Percentiles rank a stretch among this genome's conserved stretches.
Conservation (phyloP, 306 rosid species). For the Pyrus bretschneideri region DNA sequence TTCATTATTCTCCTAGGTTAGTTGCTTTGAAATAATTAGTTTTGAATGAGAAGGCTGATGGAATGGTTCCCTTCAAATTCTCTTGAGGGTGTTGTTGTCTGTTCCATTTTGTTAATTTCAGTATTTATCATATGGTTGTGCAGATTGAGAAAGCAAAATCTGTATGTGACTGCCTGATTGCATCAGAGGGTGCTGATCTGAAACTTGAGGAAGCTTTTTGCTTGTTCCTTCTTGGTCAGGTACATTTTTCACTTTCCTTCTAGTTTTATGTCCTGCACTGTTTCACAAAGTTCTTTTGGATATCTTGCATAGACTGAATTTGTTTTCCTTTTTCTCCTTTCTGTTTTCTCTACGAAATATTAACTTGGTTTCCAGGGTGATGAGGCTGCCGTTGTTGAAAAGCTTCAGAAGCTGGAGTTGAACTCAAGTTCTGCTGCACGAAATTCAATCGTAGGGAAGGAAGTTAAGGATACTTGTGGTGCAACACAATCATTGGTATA, state of each 20-base stretch:
- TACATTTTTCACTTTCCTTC: constrained; percentile 21
- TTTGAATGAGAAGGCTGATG: not conserved
- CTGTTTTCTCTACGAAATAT: constrained; percentile 6
- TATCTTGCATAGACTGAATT: constrained; percentile 17
- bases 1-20: constrained; percentile 18
- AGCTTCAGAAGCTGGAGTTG: constrained; percentile 67
- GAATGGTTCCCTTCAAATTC: not conserved
- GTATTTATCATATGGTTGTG: constrained; percentile 18
- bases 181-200: constrained; percentile 78
- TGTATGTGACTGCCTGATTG: constrained; percentile 76
- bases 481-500: constrained; percentile 64
- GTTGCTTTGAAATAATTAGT: not conserved
- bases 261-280: not conserved
- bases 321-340: not conserved
- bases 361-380: constrained; percentile 52
- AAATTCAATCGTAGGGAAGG: constrained; percentile 57
- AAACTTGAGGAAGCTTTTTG: constrained; percentile 86
- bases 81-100: not conserved
- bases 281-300: constrained; percentile 8
- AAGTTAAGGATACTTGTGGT: constrained; percentile 47
- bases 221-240: constrained; percentile 79
- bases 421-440: constrained; percentile 48
- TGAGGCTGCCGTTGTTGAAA: constrained; percentile 64
- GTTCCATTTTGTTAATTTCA: constrained; percentile 1
- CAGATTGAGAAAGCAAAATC: constrained; percentile 71